Evolutionary conservation across 1,284 basidiomycete genomes (phyloP), one percentile per base, ranked within the genome.

Genomic region (Ustilago hordei): DNA sequence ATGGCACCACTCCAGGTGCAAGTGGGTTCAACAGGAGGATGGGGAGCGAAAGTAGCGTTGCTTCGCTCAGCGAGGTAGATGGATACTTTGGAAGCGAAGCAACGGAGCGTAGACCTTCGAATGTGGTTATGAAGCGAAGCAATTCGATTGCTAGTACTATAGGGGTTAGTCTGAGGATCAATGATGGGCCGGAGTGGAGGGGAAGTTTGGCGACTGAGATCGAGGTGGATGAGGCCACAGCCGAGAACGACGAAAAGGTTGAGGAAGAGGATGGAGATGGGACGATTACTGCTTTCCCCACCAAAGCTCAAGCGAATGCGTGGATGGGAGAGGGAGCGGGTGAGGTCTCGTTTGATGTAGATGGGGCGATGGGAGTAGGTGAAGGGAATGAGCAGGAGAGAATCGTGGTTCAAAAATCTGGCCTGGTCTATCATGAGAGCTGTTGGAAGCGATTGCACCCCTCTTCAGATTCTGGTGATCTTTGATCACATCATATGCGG

Each of bases 321-420:
- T 34, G 13, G 28, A 52, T 19, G 11, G 43, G 43, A 8, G 57
- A 53, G 12, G 35, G 34, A 3, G 52, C 23, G 38, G 36, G 45
- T 17, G 57, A 60, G 8, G 38, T 45, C 48, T 38, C 28, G 7
- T 59, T 45, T 17, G 60, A 63, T 15, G 23, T 28, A 28, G 41
- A 28, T 36, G 43, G 4, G 2, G 13, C 36, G 13, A 5, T 45
- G 4, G 45, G 31, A 17, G 11, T 17, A 0, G 58, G 15, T 17
- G 63, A 60, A 32, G 39, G 55, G 11, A 60, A 64, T 23, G 57
- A 56, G 13, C 39, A 36, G 5, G 70, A 73, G 53, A 61, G 64
- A 57, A 67, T 78, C 12, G 68, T 78, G 41, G 71, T 78, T 39
- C 68, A 71, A n/a, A 69, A 67, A 15, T 62, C 53, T 12, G 75